These are phyloP conservation scores for Podospora tetraspora DNA, from an alignment of 495 filamentous ascomycete species.

Conservation along the genomic window DNA sequence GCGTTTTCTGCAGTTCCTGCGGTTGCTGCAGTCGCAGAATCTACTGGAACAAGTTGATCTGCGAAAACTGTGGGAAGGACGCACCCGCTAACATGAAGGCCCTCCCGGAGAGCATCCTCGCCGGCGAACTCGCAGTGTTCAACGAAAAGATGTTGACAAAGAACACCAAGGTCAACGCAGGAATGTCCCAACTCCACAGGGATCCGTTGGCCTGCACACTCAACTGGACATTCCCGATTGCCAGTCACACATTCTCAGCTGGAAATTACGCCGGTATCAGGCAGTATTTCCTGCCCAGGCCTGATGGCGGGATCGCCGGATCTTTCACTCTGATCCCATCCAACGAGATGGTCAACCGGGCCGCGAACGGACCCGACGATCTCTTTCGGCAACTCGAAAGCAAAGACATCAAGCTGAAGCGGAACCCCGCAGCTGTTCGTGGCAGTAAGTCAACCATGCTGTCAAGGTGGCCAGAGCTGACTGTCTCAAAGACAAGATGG, in stretches of 20 bases:
- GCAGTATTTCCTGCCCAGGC: slow-evolving; percentile 36
- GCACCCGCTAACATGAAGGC: not conserved
- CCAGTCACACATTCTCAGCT: slow-evolving; percentile 12
- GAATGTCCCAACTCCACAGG: not conserved
- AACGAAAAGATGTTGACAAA: slow-evolving; percentile 6
- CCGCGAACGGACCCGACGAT: slow-evolving; percentile 53
- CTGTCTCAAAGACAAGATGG: slow-evolving; percentile 24
- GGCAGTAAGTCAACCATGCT: slow-evolving; percentile 19
- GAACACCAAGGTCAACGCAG: not conserved
- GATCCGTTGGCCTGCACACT: slow-evolving; percentile 9
- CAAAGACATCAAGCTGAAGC: slow-evolving; percentile 52
- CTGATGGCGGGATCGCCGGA: slow-evolving; percentile 36
- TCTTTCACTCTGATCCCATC: slow-evolving; percentile 59
- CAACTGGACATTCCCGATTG: not conserved
- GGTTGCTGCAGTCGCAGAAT: slow-evolving; percentile 56
- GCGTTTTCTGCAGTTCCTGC: slow-evolving; percentile 69
- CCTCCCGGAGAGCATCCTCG: not conserved
- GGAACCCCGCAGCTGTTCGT: slow-evolving; percentile 41
- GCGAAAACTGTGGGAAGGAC: slow-evolving; percentile 46
- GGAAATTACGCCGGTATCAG: slow-evolving; percentile 22
- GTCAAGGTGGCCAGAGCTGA: not conserved
- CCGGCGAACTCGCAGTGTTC: not conserved
- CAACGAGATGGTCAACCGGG: slow-evolving; percentile 44
- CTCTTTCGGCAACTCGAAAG: slow-evolving; percentile 59
- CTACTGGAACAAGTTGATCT: slow-evolving; percentile 62